These are phyloP conservation scores for Hyaloscypha bicolor DNA, from an alignment of 495 filamentous ascomycete genomes.

Conservation along the genomic window DNA sequence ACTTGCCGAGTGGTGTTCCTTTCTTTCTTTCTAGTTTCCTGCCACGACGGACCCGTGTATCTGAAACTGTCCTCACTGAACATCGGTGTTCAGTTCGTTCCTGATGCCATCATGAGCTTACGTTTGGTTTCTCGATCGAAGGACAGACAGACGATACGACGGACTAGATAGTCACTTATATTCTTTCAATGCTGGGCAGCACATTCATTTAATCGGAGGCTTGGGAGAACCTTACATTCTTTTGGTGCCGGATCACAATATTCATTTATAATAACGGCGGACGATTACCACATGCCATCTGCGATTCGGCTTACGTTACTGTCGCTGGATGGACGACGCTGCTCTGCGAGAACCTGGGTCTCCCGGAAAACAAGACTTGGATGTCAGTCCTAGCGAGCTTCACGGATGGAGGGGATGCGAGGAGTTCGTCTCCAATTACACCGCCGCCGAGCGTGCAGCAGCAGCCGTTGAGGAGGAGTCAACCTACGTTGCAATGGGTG, in stretches of 20 bases:
- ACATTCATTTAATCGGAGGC: not conserved
- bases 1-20: conserved; percentile 5
- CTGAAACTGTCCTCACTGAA: conserved; percentile 13
- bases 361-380: not conserved
- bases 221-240: conserved; percentile 2
- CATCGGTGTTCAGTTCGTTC: conserved; percentile 9
- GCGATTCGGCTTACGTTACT: not conserved
- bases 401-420: conserved; percentile 1
- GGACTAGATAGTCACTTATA: conserved; percentile 5
- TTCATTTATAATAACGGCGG: not conserved
- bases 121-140: not conserved
- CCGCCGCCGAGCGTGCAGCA: not conserved
- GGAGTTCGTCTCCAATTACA: not conserved
- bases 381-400: conserved; percentile 13
- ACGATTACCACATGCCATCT: conserved; percentile 2
- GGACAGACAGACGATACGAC: not conserved
- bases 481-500: not conserved
- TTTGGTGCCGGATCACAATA: conserved; percentile 22
- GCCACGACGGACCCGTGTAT: conserved; percentile 7
- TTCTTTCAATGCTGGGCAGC: conserved; percentile 20
- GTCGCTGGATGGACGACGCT: not conserved
- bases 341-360: not conserved
- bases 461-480: not conserved
- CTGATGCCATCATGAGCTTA: not conserved
- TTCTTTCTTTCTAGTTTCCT: conserved; percentile 10